A percentile compares a stretch with the other conserved stretches of the same genome.
Conservation (phyloP, 768 basidiomycete genomes). For the Phylloporus sp. region DNA sequence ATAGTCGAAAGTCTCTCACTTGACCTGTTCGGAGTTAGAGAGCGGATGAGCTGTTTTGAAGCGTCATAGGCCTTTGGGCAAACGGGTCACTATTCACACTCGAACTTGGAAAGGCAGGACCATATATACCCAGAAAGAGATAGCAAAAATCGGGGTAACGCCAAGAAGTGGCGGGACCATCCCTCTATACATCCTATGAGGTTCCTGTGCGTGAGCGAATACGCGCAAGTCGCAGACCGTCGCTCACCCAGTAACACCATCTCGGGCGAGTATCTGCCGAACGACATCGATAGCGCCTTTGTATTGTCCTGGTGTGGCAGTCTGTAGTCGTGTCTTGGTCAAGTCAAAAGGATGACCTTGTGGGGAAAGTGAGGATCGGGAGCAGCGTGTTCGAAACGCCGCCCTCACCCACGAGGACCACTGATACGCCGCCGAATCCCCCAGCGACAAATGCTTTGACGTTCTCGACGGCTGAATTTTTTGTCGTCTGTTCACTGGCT, state of each 20-base stretch:
- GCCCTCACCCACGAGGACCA: slow-evolving; percentile 81
- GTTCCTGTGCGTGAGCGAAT: background rate
- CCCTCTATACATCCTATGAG: slow-evolving; percentile 74
- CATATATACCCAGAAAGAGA: slow-evolving; percentile 86
- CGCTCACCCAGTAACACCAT: slow-evolving; percentile 84
- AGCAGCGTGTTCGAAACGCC: background rate
- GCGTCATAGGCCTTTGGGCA: slow-evolving; percentile 80
- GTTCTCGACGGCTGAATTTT: slow-evolving; percentile 33
- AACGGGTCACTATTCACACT: slow-evolving; percentile 10
- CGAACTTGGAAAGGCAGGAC: background rate
- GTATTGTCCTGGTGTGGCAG: slow-evolving; percentile 83
- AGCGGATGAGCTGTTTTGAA: slow-evolving; percentile 80
- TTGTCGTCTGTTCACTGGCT: slow-evolving; percentile 18
- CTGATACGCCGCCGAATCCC: slow-evolving; percentile 84
- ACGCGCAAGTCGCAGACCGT: background rate
- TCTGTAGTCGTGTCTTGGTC: slow-evolving; percentile 94
- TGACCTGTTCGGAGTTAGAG: slow-evolving; percentile 72
- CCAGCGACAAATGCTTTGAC: slow-evolving; percentile 89
- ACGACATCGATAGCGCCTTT: slow-evolving; percentile 92
- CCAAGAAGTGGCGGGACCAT: slow-evolving; percentile 92
- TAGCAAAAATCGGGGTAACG: slow-evolving; percentile 96
- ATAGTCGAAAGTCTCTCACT: slow-evolving; percentile 56
- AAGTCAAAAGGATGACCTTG: slow-evolving; percentile 96
- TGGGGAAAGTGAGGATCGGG: slow-evolving; percentile 8
- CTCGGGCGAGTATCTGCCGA: slow-evolving; percentile 82